Evolutionary conservation across 352 stramenopile species (phyloP).

Genomic region (Blastocystis sp.): DNA sequence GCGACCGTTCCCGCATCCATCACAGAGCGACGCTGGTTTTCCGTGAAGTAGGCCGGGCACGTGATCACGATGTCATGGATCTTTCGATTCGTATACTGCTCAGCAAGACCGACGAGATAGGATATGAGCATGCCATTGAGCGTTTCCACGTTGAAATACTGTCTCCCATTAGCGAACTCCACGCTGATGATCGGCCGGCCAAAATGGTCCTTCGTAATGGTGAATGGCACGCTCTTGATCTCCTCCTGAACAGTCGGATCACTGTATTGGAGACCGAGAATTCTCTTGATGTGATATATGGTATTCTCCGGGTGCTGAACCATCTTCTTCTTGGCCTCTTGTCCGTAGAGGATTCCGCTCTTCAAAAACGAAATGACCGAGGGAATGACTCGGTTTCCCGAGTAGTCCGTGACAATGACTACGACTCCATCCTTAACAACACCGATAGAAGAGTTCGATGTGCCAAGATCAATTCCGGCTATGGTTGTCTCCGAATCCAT

Average conservation of each 20-base stretch:
- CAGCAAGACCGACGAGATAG: slow-evolving; percentile 47
- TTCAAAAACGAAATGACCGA: slow-evolving; percentile 94
- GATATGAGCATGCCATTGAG: slow-evolving; percentile 45
- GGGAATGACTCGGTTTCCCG: slow-evolving; percentile 96
- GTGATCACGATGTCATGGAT: slow-evolving; percentile 60
- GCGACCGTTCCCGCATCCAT: slow-evolving; percentile 54
- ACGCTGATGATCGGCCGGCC: slow-evolving; percentile 36
- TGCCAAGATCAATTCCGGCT: slow-evolving; percentile 72
- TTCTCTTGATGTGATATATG: slow-evolving; percentile 51
- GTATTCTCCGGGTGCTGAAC: slow-evolving; percentile 88
- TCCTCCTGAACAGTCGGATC: slow-evolving; percentile 28
- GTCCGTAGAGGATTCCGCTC: slow-evolving; percentile 92
- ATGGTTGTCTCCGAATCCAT: slow-evolving; percentile 74
- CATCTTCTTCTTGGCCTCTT: slow-evolving; percentile 97
- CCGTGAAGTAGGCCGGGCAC: slow-evolving; percentile 62
- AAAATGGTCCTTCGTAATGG: not conserved
- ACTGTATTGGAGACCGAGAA: slow-evolving; percentile 13
- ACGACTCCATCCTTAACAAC: slow-evolving; percentile 89
- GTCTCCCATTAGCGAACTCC: not conserved
- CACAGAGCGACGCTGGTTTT: slow-evolving; percentile 41
- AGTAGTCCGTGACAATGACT: slow-evolving; percentile 93
- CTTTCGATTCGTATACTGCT: not conserved
- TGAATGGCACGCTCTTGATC: not conserved
- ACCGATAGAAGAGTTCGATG: slow-evolving; percentile 76
- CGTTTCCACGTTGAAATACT: slow-evolving; percentile 23